Base-by-base conservation (phyloP, 306 rosid species). In the Corylus heterophylla region DNA sequence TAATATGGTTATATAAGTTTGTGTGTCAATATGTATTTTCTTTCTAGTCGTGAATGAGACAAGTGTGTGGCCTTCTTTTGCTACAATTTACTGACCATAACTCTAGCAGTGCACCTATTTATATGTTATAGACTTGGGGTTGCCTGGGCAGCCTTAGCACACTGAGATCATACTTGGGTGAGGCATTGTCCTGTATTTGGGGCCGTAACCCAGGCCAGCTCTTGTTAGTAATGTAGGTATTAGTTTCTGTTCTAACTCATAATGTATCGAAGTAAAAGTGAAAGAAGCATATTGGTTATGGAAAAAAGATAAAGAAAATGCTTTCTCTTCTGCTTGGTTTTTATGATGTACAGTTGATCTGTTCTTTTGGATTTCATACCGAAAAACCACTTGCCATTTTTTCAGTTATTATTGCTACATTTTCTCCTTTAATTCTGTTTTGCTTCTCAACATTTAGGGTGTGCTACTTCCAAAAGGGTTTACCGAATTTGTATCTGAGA, bases 401-500 rank as follows among this genome's bases (percentile, higher is more conserved):
- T 71, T 42, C 47, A 16, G 44, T 75, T 82, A 35, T 44, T 72
- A 51, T 66, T 20, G 50, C 50, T 81, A 59, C 59, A 10, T n/a
- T 69, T 52, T 77, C 59, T 78, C 61, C 52, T 79, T 54, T 76
- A 39, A 75, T 79, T 67, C 47, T 44, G 81, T 79, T 75, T 44
- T 79, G 76, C 68, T 85, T 80, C 81, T 68, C 48, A 45, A 59
- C 76, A 13, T 85, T 54, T 81, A 95, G 98, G 91, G 88, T 71
- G 87, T 83, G 54, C 85, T 92, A 87, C 92, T 85, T 76, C 92
- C 97, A 16, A 87, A 89, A 84, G 75, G 86, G 55, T 86, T 95
- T 39, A 20, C 89, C 50, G 91, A 95, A 82, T 92, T 86, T 79
- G 71, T 54, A 78, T 83, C 86, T 49, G 89, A 95, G 78, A 91